phyloP scores from a whole-genome alignment of 352 stramenopile genomes.

The Globisporangium sylvaticum region DNA sequence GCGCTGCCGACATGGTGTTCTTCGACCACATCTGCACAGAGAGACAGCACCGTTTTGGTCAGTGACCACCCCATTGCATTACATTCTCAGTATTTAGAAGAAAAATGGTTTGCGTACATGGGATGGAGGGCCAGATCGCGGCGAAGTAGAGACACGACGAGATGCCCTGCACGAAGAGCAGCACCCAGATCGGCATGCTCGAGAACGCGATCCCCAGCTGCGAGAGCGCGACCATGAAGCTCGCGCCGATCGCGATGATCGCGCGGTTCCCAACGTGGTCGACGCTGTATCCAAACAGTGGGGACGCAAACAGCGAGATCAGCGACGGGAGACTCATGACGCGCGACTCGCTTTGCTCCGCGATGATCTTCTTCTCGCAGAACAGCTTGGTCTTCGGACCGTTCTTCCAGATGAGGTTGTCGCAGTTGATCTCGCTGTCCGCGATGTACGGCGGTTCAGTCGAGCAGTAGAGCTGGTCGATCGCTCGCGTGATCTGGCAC shows the following conservation, averaged over 20 bases:
- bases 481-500: slow-evolving; percentile 27
- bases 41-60: neutral
- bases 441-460: slow-evolving; percentile 30
- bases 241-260: slow-evolving; percentile 46
- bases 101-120: slow-evolving; percentile 24
- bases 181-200: slow-evolving; percentile 37
- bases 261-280: slow-evolving; percentile 60
- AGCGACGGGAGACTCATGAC: slow-evolving; percentile 83
- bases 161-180: slow-evolving; percentile 74
- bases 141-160: slow-evolving; percentile 80
- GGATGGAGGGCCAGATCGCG: slow-evolving; percentile 82
- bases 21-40: slow-evolving; percentile 55
- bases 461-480: slow-evolving; percentile 35
- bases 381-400: slow-evolving; percentile 28
- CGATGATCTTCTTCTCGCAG: slow-evolving; percentile 37
- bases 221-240: slow-evolving; percentile 45
- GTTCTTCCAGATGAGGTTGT: slow-evolving; percentile 35
- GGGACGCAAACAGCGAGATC: slow-evolving; percentile 64
- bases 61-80: neutral
- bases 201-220: slow-evolving; percentile 61
- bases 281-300: slow-evolving; percentile 72
- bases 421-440: slow-evolving; percentile 47
- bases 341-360: slow-evolving; percentile 32
- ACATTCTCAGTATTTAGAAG: neutral
- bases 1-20: slow-evolving; percentile 67